A percentile compares a stretch with the other conserved stretches of the same genome.
These are phyloP conservation scores for Digitaria exilis DNA, from an alignment of 202 grass and related monocot species.

Conservation along the genomic window DNA sequence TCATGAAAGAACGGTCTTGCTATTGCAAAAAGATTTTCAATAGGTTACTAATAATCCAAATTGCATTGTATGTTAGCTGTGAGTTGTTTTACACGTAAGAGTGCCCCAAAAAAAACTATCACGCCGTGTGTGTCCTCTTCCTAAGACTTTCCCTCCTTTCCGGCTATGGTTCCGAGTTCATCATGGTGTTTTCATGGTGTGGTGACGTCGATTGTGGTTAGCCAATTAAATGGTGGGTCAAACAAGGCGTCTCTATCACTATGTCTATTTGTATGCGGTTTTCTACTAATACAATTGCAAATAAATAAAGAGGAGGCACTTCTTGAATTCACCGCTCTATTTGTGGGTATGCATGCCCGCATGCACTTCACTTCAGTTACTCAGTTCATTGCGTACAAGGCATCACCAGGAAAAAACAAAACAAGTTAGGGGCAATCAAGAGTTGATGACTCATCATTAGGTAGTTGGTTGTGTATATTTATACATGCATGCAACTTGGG, in stretches of 20 bases:
- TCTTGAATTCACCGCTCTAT: neutral
- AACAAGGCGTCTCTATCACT: neutral
- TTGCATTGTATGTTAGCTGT: neutral
- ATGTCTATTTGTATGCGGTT: too few relatives aligned
- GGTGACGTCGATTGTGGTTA: neutral
- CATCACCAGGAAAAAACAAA: neutral
- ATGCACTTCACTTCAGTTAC: too few relatives aligned
- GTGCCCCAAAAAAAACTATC: neutral
- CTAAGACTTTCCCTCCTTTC: too few relatives aligned
- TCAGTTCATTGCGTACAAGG: neutral
- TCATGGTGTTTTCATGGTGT: neutral
- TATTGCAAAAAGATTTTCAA: too few relatives aligned
- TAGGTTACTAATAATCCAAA: too few relatives aligned
- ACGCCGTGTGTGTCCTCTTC: neutral
- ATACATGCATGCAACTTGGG: neutral
- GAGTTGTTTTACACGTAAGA: neutral
- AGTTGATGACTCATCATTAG: neutral
- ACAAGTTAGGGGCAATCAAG: neutral
- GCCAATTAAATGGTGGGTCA: neutral
- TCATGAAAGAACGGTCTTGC: too few relatives aligned
- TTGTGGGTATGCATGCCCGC: neutral
- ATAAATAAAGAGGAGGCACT: too few relatives aligned
- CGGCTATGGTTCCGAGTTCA: neutral
- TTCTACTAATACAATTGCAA: too few relatives aligned
- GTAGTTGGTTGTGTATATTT: neutral